Conservation (phyloP, 2,329 filamentous ascomycete species). For the Exophiala viscosa region DNA sequence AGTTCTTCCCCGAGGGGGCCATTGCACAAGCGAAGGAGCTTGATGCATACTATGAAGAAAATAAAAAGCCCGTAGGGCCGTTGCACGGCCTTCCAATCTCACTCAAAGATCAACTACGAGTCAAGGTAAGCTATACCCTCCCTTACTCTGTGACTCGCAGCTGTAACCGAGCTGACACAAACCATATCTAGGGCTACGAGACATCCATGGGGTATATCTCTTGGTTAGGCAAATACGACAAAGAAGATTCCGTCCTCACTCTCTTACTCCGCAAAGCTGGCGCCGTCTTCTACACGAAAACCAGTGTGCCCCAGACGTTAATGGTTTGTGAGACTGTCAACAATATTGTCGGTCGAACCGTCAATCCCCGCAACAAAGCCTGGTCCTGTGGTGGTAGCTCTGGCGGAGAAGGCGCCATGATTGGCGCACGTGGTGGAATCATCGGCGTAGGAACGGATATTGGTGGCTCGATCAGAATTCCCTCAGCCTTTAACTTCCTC, state of each 20-base stretch:
- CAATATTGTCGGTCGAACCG: slow-evolving; percentile 60
- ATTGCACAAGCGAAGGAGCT: slow-evolving; percentile 45
- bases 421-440: slow-evolving; percentile 56
- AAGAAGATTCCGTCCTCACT: slow-evolving; percentile 18
- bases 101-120: slow-evolving; percentile 38
- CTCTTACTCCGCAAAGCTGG: slow-evolving; percentile 46
- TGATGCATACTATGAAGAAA: slow-evolving; percentile 40
- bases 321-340: slow-evolving; percentile 68
- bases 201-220: slow-evolving; percentile 16
- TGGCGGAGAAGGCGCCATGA: slow-evolving; percentile 63
- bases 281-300: slow-evolving; percentile 57
- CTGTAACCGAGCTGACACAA: background rate
- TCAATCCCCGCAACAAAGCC: slow-evolving; percentile 61
- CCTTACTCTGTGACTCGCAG: background rate
- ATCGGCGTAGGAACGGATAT: slow-evolving; percentile 65
- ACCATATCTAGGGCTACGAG: background rate
- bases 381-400: slow-evolving; percentile 57
- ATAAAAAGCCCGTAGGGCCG: slow-evolving; percentile 48
- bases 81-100: slow-evolving; percentile 60
- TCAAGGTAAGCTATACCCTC: background rate
- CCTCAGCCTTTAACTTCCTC: slow-evolving; percentile 55
- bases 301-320: slow-evolving; percentile 60
- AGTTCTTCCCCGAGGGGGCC: slow-evolving; percentile 51
- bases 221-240: slow-evolving; percentile 2
- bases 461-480: slow-evolving; percentile 55